These are phyloP conservation scores for Persicaria maculosa DNA, from an alignment of 148 eudicot species.

Conservation along the genomic window DNA sequence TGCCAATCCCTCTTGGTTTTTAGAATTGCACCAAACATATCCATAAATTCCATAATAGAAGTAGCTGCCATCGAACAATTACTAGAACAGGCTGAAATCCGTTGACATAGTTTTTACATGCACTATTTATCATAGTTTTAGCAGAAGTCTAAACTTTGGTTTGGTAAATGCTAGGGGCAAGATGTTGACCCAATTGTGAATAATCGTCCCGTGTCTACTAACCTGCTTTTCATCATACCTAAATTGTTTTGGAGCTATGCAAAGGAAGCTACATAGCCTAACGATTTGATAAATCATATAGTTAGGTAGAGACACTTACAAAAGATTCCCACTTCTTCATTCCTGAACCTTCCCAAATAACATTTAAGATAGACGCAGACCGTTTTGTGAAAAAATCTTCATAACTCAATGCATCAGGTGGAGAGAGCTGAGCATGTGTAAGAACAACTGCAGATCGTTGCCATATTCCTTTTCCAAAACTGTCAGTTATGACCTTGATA, in stretches of 20 bases:
- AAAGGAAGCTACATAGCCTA: background rate
- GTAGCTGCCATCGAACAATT: too few relatives aligned
- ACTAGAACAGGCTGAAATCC: too few relatives aligned
- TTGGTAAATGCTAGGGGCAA: too few relatives aligned
- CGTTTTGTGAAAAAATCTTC: slow-evolving; percentile 72
- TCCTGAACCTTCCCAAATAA: slow-evolving; percentile 61
- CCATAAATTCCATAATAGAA: too few relatives aligned
- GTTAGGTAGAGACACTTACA: slow-evolving; percentile 21
- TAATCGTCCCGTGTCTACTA: too few relatives aligned
- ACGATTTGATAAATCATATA: background rate
- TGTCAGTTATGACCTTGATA: slow-evolving; percentile 73
- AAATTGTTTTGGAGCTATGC: background rate
- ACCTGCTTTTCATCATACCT: too few relatives aligned
- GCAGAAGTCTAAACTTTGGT: too few relatives aligned
- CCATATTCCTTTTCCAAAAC: slow-evolving; percentile 91
- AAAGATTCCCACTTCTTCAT: slow-evolving; percentile 41
- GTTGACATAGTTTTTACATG: too few relatives aligned
- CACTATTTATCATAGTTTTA: too few relatives aligned
- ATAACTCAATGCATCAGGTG: slow-evolving; percentile 88
- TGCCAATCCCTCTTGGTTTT: too few relatives aligned
- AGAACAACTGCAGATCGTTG: slow-evolving; percentile 68
- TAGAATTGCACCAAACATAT: too few relatives aligned
- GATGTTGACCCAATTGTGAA: too few relatives aligned
- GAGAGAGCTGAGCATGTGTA: slow-evolving; percentile 96
- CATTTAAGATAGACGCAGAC: slow-evolving; percentile 75